Conservation (phyloP, 2,329 filamentous ascomycete genomes). For the Coniochaeta pulveracea region DNA sequence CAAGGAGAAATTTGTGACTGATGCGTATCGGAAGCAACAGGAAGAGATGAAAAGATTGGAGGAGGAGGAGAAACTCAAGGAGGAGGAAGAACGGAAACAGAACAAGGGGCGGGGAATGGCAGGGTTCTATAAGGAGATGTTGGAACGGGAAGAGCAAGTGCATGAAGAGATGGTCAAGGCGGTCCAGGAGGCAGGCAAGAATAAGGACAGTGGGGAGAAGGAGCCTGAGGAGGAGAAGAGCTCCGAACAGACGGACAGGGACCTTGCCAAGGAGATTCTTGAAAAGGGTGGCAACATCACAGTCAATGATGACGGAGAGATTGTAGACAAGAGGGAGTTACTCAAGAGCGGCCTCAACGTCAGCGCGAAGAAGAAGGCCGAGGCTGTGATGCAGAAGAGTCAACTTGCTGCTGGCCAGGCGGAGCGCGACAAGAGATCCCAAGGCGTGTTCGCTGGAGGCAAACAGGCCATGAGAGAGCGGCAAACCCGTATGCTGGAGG, state of each 20-base stretch:
- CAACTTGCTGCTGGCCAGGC: constrained; percentile 15
- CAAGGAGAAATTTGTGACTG: constrained; percentile 80
- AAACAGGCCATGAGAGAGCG: constrained; percentile 62
- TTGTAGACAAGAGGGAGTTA: constrained; percentile 75
- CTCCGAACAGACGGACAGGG: constrained; percentile 43
- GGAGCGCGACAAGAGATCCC: constrained; percentile 19
- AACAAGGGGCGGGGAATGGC: constrained; percentile 62
- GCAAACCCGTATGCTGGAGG: constrained; percentile 68
- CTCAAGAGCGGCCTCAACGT: constrained; percentile 68
- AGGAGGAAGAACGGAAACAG: constrained; percentile 54
- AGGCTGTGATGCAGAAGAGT: constrained; percentile 21
- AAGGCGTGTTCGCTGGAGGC: constrained; percentile 33
- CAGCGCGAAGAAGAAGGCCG: constrained; percentile 46
- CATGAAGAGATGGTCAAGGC: constrained; percentile 62
- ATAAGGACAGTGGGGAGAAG: constrained; percentile 25
- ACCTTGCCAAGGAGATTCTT: constrained; percentile 58
- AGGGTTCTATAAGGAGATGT: constrained; percentile 64
- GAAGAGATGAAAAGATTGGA: constrained; percentile 61
- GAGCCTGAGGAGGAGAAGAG: constrained; percentile 23
- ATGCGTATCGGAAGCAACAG: constrained; percentile 71
- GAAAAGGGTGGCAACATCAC: constrained; percentile 49
- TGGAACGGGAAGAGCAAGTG: constrained; percentile 58
- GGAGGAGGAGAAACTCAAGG: constrained; percentile 56
- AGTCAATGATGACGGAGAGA: constrained; percentile 72
- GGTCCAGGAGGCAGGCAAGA: constrained; percentile 35